Percentiles rank a stretch among this genome's conserved stretches.
Evolutionary conservation across 768 basidiomycete genomes (phyloP).

Genomic region (Leccinum arenicola): DNA sequence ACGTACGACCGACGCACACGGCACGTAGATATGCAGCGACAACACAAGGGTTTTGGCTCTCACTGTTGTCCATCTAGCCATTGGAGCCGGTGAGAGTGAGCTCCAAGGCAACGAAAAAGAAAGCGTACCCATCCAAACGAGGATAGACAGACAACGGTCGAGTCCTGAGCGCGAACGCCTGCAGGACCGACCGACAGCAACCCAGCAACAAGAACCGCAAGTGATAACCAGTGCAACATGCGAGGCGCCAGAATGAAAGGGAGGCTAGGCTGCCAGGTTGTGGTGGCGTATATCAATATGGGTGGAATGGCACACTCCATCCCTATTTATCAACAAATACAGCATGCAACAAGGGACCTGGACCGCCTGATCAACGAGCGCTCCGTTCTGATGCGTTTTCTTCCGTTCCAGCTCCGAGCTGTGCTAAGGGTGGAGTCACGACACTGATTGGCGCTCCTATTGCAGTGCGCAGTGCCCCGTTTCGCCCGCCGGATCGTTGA

Average conservation of each 20-base stretch:
- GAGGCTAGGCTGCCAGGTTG: background rate
- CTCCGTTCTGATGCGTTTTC: background rate
- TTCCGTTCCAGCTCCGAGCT: no score
- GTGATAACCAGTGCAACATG: constrained; percentile 9
- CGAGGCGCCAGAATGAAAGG: constrained; percentile 8
- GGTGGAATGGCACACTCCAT: background rate
- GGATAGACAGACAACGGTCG: constrained; percentile 2
- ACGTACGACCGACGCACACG: constrained; percentile 43
- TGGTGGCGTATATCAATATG: background rate
- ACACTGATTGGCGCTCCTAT: no score
- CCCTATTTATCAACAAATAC: constrained; percentile 15
- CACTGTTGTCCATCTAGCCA: constrained; percentile 39
- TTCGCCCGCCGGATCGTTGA: no score
- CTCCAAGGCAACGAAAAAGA: background rate
- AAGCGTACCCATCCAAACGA: constrained; percentile 28
- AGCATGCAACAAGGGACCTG: background rate
- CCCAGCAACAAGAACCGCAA: constrained; percentile 17
- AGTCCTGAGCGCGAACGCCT: constrained; percentile 21
- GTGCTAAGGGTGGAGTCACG: no score
- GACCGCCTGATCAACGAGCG: background rate
- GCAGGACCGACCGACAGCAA: constrained; percentile 17
- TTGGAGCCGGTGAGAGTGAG: background rate
- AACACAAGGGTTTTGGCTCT: constrained; percentile 45
- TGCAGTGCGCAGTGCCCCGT: no score
- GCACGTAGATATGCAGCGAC: constrained; percentile 43